A percentile compares a stretch with the other conserved stretches of the same genome.
Conservation (phyloP, 805 yeast genomes). For the Teunomyces tritomae region DNA sequence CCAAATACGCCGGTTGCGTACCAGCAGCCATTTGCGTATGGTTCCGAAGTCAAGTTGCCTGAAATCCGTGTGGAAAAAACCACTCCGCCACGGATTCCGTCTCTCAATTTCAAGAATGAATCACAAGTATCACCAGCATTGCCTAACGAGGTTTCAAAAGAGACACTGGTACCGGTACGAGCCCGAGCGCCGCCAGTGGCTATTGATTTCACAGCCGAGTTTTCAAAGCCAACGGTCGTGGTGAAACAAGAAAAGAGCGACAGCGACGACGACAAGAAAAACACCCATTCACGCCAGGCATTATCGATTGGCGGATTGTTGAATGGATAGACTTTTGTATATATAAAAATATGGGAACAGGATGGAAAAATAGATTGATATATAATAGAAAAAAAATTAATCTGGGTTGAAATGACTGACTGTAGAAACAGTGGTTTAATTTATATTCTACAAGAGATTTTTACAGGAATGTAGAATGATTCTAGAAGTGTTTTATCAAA, state of each 20-base stretch:
- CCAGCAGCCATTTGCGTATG: background rate
- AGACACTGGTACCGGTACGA: background rate
- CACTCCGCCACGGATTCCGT: background rate
- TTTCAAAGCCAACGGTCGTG: conserved; percentile 5
- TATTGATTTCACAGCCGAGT: conserved; percentile 26
- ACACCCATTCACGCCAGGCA: conserved; percentile 15
- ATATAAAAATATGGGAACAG: background rate
- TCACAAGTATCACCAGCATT: background rate
- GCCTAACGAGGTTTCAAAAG: too few relatives aligned
- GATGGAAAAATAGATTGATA: background rate
- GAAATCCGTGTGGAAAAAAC: conserved; percentile 5
- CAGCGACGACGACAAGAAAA: conserved; percentile 11
- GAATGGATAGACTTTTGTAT: conserved; percentile 19
- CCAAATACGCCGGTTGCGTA: background rate
- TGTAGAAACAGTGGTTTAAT: too few relatives aligned
- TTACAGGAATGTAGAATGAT: too few relatives aligned
- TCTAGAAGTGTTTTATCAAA: too few relatives aligned
- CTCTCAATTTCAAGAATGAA: background rate
- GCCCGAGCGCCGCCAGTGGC: conserved; percentile 17
- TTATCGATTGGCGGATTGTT: conserved; percentile 42
- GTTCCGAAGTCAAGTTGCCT: conserved; percentile 12
- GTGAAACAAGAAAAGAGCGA: conserved; percentile 6
- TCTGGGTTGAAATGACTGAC: too few relatives aligned
- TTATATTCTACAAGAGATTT: too few relatives aligned
- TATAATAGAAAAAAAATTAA: too few relatives aligned